Evolutionary conservation across 192 early-diverging fungal genomes (phyloP), one percentile per base, ranked within the genome.

Genomic region (Umbelopsis sp.): DNA sequence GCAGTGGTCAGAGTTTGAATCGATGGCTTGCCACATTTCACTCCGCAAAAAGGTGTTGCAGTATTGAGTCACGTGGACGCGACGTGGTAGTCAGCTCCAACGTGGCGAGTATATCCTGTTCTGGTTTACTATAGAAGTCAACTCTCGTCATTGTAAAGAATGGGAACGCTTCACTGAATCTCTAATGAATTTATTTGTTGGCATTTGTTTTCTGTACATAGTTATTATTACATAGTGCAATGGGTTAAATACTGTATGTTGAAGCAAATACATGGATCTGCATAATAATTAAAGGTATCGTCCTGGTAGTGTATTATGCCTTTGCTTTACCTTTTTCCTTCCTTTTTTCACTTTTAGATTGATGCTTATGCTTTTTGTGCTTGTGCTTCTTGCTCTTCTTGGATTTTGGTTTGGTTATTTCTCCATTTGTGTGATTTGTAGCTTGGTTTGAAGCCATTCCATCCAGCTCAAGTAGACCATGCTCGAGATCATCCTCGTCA

Each of bases 351-450:
- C 38, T 41, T 41, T 41, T 41, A 1, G 38, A 41, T 11, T 11
- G 8, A 11, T 41, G 38, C 38, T 38, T 24, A 25, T 53, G 51
- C 29, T 22, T 11, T 34, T 31, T 12, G 29, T 20, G 12, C 10
- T 62, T 34, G 17, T 62, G 26, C 16, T 26, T 62, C 29, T 62
- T 62, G 6, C 6, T 62, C 56, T 62, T 62, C 31, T 62, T 62
- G 29, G 26, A 12, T 20, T 34, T 62, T 31, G 4, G 11, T 62
- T 62, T 17, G 29, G 11, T 2, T 20, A 16, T 20, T 32, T 29
- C 31, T 34, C 17, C 20, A 34, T 32, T 29, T 16, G 10, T 1
- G 16, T 21, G 47, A 17, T 17, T 49, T 9, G 29, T 34, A 34
- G 20, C 26, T 20, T 17, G 16, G 4, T 29, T 29, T 9, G 56